phyloP scores from a whole-genome alignment of 768 basidiomycete species.

The Crassisporium funariophilum region DNA sequence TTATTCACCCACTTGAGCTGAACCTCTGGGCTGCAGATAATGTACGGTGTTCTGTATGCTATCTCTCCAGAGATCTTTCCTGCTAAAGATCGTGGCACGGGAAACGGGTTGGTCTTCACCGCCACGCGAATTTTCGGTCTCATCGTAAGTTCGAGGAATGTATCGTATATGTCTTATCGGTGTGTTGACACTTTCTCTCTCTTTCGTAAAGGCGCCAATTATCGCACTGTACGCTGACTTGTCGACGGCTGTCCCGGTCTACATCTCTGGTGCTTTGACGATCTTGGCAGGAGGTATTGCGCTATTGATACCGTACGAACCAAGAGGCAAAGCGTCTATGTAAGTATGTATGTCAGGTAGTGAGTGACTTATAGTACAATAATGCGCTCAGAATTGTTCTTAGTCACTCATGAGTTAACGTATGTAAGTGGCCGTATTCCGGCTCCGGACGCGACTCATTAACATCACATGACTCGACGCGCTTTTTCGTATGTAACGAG shows the following conservation, averaged over 20 bases:
- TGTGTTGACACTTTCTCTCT: neutral
- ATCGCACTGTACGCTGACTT: constrained; percentile 73
- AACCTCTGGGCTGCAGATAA: constrained; percentile 45
- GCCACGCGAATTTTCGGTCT: constrained; percentile 69
- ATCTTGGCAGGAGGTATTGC: constrained; percentile 61
- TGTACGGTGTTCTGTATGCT: constrained; percentile 75
- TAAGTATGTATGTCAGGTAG: too few species aligned
- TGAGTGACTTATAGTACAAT: too few species aligned
- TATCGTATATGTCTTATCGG: neutral
- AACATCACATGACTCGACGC: too few species aligned
- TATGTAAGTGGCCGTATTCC: too few species aligned
- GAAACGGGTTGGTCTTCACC: constrained; percentile 64
- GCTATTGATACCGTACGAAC: constrained; percentile 71
- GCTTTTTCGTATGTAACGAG: too few species aligned
- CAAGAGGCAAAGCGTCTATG: constrained; percentile 71
- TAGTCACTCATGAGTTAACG: too few species aligned
- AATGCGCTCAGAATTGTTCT: too few species aligned
- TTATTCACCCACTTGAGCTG: neutral
- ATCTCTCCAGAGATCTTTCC: constrained; percentile 70
- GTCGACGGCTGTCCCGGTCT: constrained; percentile 67
- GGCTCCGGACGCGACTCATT: too few species aligned
- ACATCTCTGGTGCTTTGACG: constrained; percentile 67
- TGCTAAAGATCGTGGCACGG: constrained; percentile 72
- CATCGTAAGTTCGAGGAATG: constrained; percentile 46
- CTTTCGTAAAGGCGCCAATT: constrained; percentile 55